A percentile compares a stretch with the other conserved stretches of the same genome.
Evolutionary conservation across 768 basidiomycete species (phyloP).

Genomic region (Candolleomyces eurysporus): DNA sequence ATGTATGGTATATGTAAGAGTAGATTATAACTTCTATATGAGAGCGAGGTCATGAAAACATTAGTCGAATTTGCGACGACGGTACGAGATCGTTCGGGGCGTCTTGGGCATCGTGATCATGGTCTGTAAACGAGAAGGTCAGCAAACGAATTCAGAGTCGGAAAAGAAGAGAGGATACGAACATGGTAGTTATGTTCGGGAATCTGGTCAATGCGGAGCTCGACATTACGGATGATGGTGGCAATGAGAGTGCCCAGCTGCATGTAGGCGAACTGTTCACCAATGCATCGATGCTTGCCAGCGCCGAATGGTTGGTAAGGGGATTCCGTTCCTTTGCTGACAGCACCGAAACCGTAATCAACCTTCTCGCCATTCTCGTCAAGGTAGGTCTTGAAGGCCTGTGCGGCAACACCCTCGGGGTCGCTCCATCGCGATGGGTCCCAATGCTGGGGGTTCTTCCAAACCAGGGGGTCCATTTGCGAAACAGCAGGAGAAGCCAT

Average conservation of each 20-base stretch:
- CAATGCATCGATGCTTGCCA: constrained; percentile 92
- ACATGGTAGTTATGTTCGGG: constrained; percentile 92
- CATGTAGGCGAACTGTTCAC: constrained; percentile 95
- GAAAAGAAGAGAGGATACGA: constrained; percentile 27
- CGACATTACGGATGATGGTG: constrained; percentile 73
- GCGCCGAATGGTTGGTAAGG: constrained; percentile 98
- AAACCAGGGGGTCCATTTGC: constrained; percentile 82
- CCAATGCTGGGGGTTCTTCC: constrained; percentile 73
- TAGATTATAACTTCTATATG: neutral
- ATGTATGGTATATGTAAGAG: neutral
- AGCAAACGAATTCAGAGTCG: neutral
- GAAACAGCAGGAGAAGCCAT: constrained; percentile 86
- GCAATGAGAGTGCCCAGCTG: constrained; percentile 85
- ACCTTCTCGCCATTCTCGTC: constrained; percentile 85
- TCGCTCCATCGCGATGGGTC: constrained; percentile 86
- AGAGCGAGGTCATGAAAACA: neutral
- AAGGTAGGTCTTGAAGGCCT: constrained; percentile 71
- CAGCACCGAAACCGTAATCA: constrained; percentile 94
- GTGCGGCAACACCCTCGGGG: constrained; percentile 74
- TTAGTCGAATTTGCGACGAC: constrained; percentile 59
- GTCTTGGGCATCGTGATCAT: constrained; percentile 90
- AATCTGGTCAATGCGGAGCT: constrained; percentile 69
- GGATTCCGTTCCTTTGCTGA: constrained; percentile 94
- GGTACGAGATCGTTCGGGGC: constrained; percentile 63
- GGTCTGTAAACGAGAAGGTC: constrained; percentile 48